Conservation (phyloP, 83 land plant species). For the Thuja plicata region DNA sequence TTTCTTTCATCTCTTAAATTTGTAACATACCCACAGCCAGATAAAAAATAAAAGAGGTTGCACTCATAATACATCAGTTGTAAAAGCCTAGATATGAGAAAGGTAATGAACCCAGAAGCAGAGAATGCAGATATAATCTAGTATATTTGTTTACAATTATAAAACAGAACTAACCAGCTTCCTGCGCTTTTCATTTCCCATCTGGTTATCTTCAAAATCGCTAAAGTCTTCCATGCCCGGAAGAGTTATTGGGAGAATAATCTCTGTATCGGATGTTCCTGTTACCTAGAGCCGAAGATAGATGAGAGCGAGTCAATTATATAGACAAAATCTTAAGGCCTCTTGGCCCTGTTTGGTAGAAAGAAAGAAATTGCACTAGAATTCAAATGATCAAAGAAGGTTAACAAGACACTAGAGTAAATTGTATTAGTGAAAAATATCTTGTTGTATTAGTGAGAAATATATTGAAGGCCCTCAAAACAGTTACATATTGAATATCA, state of each 20-base stretch:
- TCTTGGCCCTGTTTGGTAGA: not conserved
- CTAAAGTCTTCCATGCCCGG: not conserved
- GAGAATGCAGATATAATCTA: not conserved
- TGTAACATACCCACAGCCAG: not conserved
- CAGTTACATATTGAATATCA: no score
- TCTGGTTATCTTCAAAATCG: not conserved
- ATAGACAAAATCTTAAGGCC: not conserved
- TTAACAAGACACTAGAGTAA: not conserved
- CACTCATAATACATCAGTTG: not conserved
- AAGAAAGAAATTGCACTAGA: not conserved
- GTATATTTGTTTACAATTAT: not conserved
- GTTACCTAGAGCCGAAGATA: not conserved
- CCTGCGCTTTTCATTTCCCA: slow-evolving; percentile 5
- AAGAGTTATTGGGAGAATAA: not conserved
- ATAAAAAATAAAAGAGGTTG: not conserved
- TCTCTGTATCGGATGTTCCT: not conserved
- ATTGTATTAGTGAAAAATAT: not conserved
- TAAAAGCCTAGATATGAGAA: not conserved
- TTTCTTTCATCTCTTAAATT: not conserved
- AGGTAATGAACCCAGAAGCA: not conserved
- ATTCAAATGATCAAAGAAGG: not conserved
- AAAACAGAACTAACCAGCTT: not conserved
- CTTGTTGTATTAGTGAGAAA: not conserved
- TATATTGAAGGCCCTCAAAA: no score
- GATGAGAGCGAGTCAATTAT: not conserved